Percentiles rank a stretch among this genome's conserved stretches.
phyloP scores from a whole-genome alignment of 83 land plant species.

The Diphasiastrum complanatum region DNA sequence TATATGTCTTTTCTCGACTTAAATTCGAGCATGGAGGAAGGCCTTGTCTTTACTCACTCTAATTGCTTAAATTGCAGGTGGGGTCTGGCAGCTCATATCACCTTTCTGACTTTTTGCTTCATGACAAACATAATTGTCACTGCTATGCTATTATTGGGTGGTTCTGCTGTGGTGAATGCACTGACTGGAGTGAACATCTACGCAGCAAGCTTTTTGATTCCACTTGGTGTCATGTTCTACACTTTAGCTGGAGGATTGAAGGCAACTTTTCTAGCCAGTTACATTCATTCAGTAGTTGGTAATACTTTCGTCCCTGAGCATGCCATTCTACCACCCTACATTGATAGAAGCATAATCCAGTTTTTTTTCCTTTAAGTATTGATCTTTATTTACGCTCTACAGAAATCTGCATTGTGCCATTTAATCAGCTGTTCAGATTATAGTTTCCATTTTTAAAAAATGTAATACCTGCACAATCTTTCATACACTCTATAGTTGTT shows the following conservation, averaged over 20 bases:
- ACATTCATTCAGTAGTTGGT: slow-evolving; percentile 29
- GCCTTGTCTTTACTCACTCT: not conserved
- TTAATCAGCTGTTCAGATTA: not conserved
- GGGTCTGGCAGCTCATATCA: slow-evolving; percentile 23
- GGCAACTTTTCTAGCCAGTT: slow-evolving; percentile 33
- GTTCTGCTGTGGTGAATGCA: slow-evolving; percentile 29
- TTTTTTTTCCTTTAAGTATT: slow-evolving; percentile 3
- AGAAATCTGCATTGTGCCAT: not conserved
- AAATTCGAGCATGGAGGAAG: not conserved
- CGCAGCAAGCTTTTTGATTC: slow-evolving; percentile 32
- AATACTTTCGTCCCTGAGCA: not conserved
- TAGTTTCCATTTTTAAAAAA: not conserved
- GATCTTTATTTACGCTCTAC: not conserved
- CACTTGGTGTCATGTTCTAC: slow-evolving; percentile 31
- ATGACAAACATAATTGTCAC: slow-evolving; percentile 31
- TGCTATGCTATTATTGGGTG: slow-evolving; percentile 34
- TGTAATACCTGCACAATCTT: no score
- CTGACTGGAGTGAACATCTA: slow-evolving; percentile 33
- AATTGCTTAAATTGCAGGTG: slow-evolving; percentile 9
- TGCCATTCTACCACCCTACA: no score
- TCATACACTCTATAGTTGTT: no score
- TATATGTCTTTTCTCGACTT: not conserved
- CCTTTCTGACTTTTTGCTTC: slow-evolving; percentile 33
- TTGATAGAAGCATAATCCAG: not conserved
- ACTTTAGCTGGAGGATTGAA: slow-evolving; percentile 38